A percentile compares a stretch with the other conserved stretches of the same genome.
Conservation (phyloP, 2,329 filamentous ascomycete genomes). For the Cytospora mali region DNA sequence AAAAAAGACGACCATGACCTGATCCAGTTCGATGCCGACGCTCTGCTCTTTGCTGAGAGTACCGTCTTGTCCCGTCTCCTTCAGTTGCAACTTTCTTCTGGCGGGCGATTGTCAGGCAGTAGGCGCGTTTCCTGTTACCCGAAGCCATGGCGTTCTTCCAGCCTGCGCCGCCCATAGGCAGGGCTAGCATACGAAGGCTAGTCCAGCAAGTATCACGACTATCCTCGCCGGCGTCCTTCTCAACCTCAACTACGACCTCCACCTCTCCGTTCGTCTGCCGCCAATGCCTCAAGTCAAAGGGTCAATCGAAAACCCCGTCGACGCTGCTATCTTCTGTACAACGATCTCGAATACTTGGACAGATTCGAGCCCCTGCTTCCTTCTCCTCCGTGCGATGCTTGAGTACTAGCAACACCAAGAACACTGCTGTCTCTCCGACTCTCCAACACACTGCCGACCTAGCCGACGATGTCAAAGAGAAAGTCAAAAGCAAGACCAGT, state of each 20-base stretch:
- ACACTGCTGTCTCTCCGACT: slow-evolving; percentile 11
- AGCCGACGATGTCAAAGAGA: slow-evolving; percentile 1
- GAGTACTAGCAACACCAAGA: slow-evolving; percentile 24
- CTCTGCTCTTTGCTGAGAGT: neutral
- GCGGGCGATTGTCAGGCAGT: neutral
- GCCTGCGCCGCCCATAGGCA: slow-evolving; percentile 22
- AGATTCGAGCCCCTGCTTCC: slow-evolving; percentile 3
- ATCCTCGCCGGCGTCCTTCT: slow-evolving; percentile 17
- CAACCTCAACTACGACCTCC: slow-evolving; percentile 17
- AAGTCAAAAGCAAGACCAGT: slow-evolving; percentile 37
- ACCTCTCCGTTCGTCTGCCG: slow-evolving; percentile 47
- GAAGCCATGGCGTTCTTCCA: slow-evolving; percentile 23
- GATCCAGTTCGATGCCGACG: neutral
- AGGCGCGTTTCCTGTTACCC: neutral
- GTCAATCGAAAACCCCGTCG: neutral
- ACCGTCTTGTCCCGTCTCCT: neutral
- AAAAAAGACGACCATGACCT: slow-evolving; percentile 27
- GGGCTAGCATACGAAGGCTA: slow-evolving; percentile 21
- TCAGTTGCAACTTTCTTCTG: neutral
- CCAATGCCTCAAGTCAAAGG: slow-evolving; percentile 43
- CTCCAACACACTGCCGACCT: slow-evolving; percentile 10
- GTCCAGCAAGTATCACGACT: slow-evolving; percentile 20
- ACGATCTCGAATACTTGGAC: neutral
- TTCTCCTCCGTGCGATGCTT: slow-evolving; percentile 17
- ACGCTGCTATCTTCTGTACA: slow-evolving; percentile 13